Evolutionary conservation across 805 yeast species (phyloP).

Genomic region (Candida oleophila): DNA sequence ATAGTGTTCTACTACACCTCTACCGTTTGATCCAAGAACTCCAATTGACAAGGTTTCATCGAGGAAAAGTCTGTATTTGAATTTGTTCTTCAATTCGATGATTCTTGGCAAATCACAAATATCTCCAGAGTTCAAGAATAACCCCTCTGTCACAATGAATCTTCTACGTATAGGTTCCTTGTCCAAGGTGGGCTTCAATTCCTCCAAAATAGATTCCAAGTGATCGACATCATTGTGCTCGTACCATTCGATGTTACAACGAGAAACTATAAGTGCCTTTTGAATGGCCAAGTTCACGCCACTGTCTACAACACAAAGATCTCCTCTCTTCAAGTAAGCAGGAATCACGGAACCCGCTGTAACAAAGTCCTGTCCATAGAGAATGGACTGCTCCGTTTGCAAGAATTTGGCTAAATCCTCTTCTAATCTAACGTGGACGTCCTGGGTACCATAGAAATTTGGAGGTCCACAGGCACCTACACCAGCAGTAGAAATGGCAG

Average conservation of each 20-base stretch:
- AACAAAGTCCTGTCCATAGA: conserved; percentile 91
- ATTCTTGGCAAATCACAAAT: conserved; percentile 67
- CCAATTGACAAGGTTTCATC: conserved; percentile 91
- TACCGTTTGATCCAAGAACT: conserved; percentile 78
- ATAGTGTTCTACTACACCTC: conserved; percentile 78
- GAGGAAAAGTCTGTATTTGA: conserved; percentile 79
- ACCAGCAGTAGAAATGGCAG: conserved; percentile 67
- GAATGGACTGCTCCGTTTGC: conserved; percentile 73
- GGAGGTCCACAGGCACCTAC: conserved; percentile 99
- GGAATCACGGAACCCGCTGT: conserved; percentile 88
- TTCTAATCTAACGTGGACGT: conserved; percentile 80
- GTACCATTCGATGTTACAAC: conserved; percentile 81
- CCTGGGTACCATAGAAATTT: conserved; percentile 94
- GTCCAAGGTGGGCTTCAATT: conserved; percentile 56
- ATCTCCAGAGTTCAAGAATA: conserved; percentile 81
- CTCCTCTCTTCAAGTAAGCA: conserved; percentile 94
- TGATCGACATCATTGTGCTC: conserved; percentile 89
- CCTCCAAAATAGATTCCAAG: conserved; percentile 65
- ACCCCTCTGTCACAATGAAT: conserved; percentile 87
- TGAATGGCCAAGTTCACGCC: conserved; percentile 75
- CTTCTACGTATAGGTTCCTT: conserved; percentile 84
- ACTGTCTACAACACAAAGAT: conserved; percentile 82
- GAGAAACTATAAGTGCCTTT: conserved; percentile 82
- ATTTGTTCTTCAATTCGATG: conserved; percentile 73
- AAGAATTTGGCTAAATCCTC: conserved; percentile 72